Evolutionary conservation across 2,329 filamentous ascomycete genomes (phyloP).

Genomic region (Thielaviopsis ethacetica): DNA sequence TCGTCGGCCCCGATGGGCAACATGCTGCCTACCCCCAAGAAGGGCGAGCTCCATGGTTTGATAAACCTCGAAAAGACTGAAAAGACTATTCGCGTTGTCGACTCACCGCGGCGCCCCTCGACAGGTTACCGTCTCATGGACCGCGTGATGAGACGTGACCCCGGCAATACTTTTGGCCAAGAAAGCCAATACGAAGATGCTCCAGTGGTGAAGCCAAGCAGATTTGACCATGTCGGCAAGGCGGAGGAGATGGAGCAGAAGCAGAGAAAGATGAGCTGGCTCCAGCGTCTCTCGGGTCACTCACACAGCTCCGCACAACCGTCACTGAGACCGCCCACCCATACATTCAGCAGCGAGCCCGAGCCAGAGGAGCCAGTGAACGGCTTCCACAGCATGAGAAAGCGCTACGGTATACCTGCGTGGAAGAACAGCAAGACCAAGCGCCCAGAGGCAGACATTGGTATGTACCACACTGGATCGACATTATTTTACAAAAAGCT

Average conservation of each 20-base stretch:
- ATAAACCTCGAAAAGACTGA: conserved; percentile 30
- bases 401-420: conserved; percentile 36
- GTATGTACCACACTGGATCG: background rate
- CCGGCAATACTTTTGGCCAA: background rate
- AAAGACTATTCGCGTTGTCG: conserved; percentile 39
- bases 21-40: background rate
- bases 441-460: background rate
- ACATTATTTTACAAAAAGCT: background rate
- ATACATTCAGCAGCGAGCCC: background rate
- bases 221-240: conserved; percentile 7
- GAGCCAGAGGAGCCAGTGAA: background rate
- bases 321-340: background rate
- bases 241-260: conserved; percentile 20
- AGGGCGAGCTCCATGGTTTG: conserved; percentile 19
- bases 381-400: conserved; percentile 26
- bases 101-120: conserved; percentile 24
- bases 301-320: conserved; percentile 3
- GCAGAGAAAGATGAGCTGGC: conserved; percentile 32
- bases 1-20: background rate
- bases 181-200: background rate
- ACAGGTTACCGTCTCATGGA: conserved; percentile 9
- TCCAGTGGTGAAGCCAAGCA: background rate
- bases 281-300: conserved; percentile 23
- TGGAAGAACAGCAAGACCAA: conserved; percentile 32
- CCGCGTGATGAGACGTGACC: conserved; percentile 8